Evolutionary conservation across 495 filamentous ascomycete genomes (phyloP), one percentile per base, ranked within the genome.

Genomic region (Xeromyces bisporus): DNA sequence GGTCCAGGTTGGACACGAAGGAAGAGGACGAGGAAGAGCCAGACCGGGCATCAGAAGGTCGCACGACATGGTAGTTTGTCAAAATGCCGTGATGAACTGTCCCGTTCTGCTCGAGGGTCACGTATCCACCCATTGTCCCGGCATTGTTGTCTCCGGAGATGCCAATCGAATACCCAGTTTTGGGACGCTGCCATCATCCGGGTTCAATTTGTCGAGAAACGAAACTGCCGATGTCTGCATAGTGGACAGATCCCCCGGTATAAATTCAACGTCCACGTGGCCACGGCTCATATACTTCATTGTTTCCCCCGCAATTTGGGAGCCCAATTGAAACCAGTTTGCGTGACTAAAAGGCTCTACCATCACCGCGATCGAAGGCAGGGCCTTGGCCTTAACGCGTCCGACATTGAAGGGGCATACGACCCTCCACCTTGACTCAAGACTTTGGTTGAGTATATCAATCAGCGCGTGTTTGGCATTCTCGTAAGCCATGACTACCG

Each of bases 101-200:
- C 8, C 33, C 33, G 21, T 13, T 17, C 10, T 31, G 14, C 7
- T 12, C 23, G 12, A 36, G 33, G 26, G 33, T 36, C 14, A 36
- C 21, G 21, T 31, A 36, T 33, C 33, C 33, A 23, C 33, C 33
- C n/a, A 36, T n/a, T 6, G 33, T 36, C 10, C 33, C 33, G 30
- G 25, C 33, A 8, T 26, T 26, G 7, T 30, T 6, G 12, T 34
- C 30, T 15, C 33, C 33, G 15, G 27, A 17, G 10, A 36, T 27
- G 13, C 33, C 33, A 36, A 36, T 33, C 23, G 23, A 24, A 24
- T 24, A 24, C 23, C 23, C 23, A 24, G 6, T 24, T 24, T 24
- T n/a, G n/a, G 23, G 6, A 7, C 23, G 23, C 23, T n/a, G 23
- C n/a, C 23, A n/a, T n/a, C 6, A 24, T 24, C 23, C 23, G n/a